These are phyloP conservation scores for Plasmodium yoelii DNA, from an alignment of 169 alveolate genomes.

Conservation along the genomic window DNA sequence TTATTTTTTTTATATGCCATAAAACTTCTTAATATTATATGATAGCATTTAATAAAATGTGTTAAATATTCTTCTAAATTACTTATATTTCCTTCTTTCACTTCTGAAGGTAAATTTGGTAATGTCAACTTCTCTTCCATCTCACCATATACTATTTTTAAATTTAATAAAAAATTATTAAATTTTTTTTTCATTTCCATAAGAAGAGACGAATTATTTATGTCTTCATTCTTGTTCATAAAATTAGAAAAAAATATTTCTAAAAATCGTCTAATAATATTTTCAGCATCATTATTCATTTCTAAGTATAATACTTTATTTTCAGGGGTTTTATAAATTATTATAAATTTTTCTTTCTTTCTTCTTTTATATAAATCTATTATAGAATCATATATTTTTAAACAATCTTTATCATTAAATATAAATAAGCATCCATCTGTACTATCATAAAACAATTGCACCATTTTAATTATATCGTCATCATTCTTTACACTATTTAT, in stretches of 20 bases:
- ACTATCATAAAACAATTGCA: constrained; percentile 6
- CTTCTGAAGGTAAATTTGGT: constrained; percentile 58
- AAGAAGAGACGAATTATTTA: constrained; percentile 52
- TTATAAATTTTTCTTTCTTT: constrained; percentile 56
- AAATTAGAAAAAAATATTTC: constrained; percentile 64
- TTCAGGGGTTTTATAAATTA: constrained; percentile 50
- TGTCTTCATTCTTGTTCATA: constrained; percentile 71
- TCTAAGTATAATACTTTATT: constrained; percentile 29
- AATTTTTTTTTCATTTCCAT: constrained; percentile 73
- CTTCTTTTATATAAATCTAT: constrained; percentile 40
- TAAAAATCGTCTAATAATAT: constrained; percentile 52
- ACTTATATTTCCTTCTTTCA: constrained; percentile 45
- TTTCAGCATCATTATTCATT: constrained; percentile 76
- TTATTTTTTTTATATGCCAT: constrained; percentile 57
- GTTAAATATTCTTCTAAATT: constrained; percentile 58
- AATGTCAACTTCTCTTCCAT: constrained; percentile 47
- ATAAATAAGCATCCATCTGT: constrained; percentile 59
- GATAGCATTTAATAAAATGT: constrained; percentile 65
- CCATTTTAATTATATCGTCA: constrained; percentile 26
- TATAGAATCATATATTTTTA: constrained; percentile 36
- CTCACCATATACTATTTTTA: constrained; percentile 59
- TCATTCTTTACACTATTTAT: constrained; percentile 31
- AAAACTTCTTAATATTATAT: constrained; percentile 53
- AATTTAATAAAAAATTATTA: constrained; percentile 68
- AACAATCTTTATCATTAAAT: constrained; percentile 40